Base-by-base conservation (phyloP, 306 rosid species). In the Biancaea sappan region DNA sequence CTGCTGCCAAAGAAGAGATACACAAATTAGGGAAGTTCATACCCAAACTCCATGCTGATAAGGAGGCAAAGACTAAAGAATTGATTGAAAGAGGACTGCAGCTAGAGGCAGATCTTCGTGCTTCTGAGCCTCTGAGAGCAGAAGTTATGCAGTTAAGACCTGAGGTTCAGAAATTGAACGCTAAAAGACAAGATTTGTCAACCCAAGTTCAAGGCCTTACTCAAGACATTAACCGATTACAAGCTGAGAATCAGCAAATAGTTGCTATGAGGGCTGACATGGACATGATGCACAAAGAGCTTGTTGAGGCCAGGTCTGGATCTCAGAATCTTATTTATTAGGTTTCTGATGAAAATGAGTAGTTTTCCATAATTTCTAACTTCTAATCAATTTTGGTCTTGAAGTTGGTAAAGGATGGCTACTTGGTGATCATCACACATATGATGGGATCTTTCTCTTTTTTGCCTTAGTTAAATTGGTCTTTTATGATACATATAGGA, bases 31-130 rank as follows among this genome's bases (percentile, higher is more conserved):
- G 71, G 57, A 65, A 76, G 77, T 62, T 76, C 61, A 73, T 87
- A 32, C 79, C 84, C 51, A 73, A 75, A 58, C 22, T 84, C 24
- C 66, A 25, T 21, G 82, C 77, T 6, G 83, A 84, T 63, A 77
- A 82, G 70, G 86, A 81, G 59, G 75, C 79, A 14, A 75, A 50
- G 0, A 3, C 64, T 8, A 84, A 83, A 72, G 83, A 79, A 66
- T 58, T 87, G 47, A 66, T 76, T 12, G 80, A 84, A 65, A 81
- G 75, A 71, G 85, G 77, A 22, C 21, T 66, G 41, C 82, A 79
- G 75, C 79, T 86, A 25, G 88, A 86, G 79, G 83, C 79, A 46
- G 91, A 86, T 72, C 80, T 84, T 67, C 81, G 69, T 46, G 83
- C 88, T 38, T 34, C 79, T 44, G 84, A 81, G 54, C 84, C 83